Percentiles rank a stretch among this genome's conserved stretches.
Conservation (phyloP, 345 rosid genomes). For the Eutrema yunnanense region DNA sequence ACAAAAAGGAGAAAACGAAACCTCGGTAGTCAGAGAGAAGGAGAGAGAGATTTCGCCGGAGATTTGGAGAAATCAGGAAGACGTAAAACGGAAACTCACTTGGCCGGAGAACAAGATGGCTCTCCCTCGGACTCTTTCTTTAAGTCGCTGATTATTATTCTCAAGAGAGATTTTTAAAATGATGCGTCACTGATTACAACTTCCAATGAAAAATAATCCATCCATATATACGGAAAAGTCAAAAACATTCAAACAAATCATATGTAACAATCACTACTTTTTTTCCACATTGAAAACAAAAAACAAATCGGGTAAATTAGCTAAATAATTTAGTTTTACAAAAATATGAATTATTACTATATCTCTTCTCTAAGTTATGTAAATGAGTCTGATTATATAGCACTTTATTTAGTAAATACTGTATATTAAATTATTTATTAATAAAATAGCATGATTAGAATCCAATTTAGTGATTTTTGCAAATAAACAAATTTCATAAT, state of each 20-base stretch:
- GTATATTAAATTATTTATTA: too few species aligned
- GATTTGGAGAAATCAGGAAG: constrained; percentile 7
- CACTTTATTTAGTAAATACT: too few species aligned
- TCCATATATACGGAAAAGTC: background rate
- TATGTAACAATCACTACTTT: background rate
- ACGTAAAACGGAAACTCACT: background rate
- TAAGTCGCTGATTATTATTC: background rate
- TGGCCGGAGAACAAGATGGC: background rate
- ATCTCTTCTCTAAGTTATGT: too few species aligned
- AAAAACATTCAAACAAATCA: background rate
- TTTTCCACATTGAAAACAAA: background rate
- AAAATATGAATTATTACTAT: too few species aligned
- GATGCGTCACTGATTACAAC: constrained; percentile 28
- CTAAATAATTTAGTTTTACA: background rate
- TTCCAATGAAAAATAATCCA: background rate
- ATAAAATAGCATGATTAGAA: too few species aligned
- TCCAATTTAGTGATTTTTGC: too few species aligned
- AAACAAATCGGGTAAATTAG: background rate
- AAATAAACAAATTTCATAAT: too few species aligned
- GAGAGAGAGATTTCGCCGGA: background rate
- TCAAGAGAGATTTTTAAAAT: background rate
- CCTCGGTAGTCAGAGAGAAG: constrained; percentile 8
- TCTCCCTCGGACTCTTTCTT: background rate
- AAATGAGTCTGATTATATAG: too few species aligned
- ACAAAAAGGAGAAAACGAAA: constrained; percentile 2